Evolutionary conservation across 2,329 filamentous ascomycete species (phyloP).

Genomic region (Phialophora verrucosa): DNA sequence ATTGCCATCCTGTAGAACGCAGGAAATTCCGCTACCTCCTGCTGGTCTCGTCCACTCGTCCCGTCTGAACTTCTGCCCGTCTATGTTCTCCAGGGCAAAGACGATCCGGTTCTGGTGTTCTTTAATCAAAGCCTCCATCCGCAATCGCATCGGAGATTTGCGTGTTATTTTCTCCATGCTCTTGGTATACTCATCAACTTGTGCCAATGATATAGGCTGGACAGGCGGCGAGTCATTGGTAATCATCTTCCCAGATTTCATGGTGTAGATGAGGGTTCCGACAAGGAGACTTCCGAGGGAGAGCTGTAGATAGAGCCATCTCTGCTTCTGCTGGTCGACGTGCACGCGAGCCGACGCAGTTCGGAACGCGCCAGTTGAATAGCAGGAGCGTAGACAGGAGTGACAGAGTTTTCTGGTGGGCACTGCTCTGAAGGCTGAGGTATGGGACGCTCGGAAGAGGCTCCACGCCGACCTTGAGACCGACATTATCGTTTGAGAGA

Average conservation of each 20-base stretch:
- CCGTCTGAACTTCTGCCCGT: constrained; percentile 78
- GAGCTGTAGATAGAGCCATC: constrained; percentile 56
- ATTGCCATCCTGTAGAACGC: constrained; percentile 92
- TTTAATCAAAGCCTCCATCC: constrained; percentile 97
- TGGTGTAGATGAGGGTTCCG: constrained; percentile 57
- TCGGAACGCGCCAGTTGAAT: constrained; percentile 41
- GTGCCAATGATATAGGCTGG: constrained; percentile 67
- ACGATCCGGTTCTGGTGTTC: constrained; percentile 90
- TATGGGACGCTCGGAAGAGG: constrained; percentile 25
- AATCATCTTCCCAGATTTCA: constrained; percentile 47
- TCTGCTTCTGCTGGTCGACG: constrained; percentile 43
- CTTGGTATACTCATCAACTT: constrained; percentile 81
- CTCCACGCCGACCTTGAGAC: constrained; percentile 21
- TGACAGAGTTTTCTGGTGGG: background rate
- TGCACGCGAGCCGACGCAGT: constrained; percentile 1
- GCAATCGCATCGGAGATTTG: constrained; percentile 90
- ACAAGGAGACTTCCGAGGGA: constrained; percentile 57
- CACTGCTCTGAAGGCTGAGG: constrained; percentile 9
- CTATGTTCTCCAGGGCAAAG: constrained; percentile 77
- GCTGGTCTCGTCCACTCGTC: constrained; percentile 88
- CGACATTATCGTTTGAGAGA: constrained; percentile 17
- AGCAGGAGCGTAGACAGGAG: constrained; percentile 28
- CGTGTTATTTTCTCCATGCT: constrained; percentile 75
- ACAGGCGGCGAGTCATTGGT: constrained; percentile 40
- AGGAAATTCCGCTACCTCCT: constrained; percentile 91